A percentile compares a stretch with the other conserved stretches of the same genome.
Evolutionary conservation across 2,329 filamentous ascomycete species (phyloP).

Genomic region (Sporothrix curviconia): DNA sequence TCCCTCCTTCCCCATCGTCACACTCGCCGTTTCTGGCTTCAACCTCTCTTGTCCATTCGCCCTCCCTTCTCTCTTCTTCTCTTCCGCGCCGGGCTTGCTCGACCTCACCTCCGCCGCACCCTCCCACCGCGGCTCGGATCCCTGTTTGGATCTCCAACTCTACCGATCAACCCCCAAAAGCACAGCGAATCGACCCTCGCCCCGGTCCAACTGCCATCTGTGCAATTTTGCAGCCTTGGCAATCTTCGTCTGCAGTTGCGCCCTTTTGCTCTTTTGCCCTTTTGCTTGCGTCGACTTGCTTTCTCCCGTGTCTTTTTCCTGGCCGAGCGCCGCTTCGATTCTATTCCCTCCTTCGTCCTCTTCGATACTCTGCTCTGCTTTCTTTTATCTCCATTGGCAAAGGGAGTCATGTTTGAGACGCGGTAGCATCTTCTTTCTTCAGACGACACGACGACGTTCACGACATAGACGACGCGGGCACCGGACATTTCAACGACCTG

Average conservation of each 20-base stretch:
- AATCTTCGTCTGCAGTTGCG: neutral
- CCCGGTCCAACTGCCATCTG: neutral
- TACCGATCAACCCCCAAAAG: neutral
- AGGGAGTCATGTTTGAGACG: neutral
- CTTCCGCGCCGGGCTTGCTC: neutral
- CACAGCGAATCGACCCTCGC: neutral
- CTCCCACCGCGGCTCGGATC: slow-evolving; percentile 2
- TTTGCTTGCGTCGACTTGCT: too few relatives aligned
- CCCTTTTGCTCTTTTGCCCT: neutral
- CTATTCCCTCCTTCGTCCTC: neutral
- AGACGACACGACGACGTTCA: neutral
- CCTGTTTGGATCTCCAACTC: neutral
- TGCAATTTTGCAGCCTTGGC: slow-evolving; percentile 1
- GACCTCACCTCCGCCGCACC: neutral
- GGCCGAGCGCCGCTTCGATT: neutral
- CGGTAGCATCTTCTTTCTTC: neutral
- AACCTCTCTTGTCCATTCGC: too few relatives aligned
- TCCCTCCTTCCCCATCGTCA: neutral
- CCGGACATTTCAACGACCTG: neutral
- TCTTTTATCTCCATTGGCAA: neutral
- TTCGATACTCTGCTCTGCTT: neutral
- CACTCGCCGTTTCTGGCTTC: neutral
- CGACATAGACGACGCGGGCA: neutral
- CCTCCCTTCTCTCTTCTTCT: neutral
- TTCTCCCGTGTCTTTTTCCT: neutral